These are phyloP conservation scores for Aspergillus luchuensis DNA, from an alignment of 2,329 filamentous ascomycete species.

Conservation along the genomic window DNA sequence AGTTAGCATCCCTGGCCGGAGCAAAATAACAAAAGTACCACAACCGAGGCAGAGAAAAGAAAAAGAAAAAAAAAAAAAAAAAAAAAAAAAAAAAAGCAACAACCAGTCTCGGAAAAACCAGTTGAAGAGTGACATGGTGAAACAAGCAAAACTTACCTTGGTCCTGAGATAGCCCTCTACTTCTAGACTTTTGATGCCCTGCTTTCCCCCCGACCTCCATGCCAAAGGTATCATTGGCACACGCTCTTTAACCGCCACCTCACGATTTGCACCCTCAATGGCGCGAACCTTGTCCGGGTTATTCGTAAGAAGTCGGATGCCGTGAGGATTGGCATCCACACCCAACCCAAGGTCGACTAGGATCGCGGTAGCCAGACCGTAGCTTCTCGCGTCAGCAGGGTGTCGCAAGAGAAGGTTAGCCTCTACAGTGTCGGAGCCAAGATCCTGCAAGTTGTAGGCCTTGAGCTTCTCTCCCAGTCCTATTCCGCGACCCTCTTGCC, in stretches of 20 bases:
- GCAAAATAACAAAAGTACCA: neutral
- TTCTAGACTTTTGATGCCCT: constrained; percentile 82
- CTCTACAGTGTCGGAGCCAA: constrained; percentile 96
- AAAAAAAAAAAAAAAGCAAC: neutral
- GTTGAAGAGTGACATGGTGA: neutral
- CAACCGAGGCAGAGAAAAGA: neutral
- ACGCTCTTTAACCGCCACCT: constrained; percentile 83
- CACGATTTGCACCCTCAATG: constrained; percentile 85
- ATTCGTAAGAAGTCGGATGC: constrained; percentile 83
- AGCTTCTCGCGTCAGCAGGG: constrained; percentile 90
- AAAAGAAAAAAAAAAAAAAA: neutral
- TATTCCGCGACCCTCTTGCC: constrained; percentile 94
- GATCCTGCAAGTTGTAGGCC: constrained; percentile 95
- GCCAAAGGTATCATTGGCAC: constrained; percentile 95
- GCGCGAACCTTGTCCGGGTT: constrained; percentile 97
- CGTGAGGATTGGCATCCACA: constrained; percentile 60
- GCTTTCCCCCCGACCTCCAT: constrained; percentile 77
- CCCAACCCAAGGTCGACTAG: constrained; percentile 77
- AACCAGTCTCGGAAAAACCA: neutral
- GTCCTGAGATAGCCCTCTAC: constrained; percentile 93
- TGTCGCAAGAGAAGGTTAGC: constrained; percentile 89
- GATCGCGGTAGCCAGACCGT: constrained; percentile 96
- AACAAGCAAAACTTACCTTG: constrained; percentile 64
- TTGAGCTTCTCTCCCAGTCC: constrained; percentile 94
- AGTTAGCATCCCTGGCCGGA: constrained; percentile 10